Base-by-base conservation (phyloP, 192 early-diverging fungal species). In the Gonapodya prolifera region DNA sequence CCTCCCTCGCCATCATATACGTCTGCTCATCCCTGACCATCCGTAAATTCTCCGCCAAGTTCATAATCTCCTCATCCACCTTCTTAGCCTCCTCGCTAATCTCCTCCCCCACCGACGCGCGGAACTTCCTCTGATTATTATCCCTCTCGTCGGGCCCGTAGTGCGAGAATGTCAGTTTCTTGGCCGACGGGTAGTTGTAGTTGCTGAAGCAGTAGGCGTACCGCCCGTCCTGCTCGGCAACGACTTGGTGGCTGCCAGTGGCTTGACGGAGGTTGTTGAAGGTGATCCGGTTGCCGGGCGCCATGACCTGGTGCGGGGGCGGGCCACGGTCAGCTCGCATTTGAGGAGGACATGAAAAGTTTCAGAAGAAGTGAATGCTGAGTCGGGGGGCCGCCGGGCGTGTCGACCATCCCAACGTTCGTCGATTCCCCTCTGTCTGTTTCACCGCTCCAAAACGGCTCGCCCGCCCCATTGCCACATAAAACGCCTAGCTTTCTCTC, bases 131-230 rank as follows among this genome's bases (percentile, higher is more conserved):
- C 45, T 8, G n/a, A n/a, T 16, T 69, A 8, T 8, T 69, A n/a
- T n/a, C n/a, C 13, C 45, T 8, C 45, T 69, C 45, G 45, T 85
- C 76, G 17, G 86, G 69, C 34, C 86, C 86, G 36, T 85, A 78
- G 30, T 82, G 82, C 77, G 88, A 88, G 80, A 91, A 92, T 30
- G 85, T 81, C 31, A 93, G 76, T 29, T 76, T 78, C 84, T 91
- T 91, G 1, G 87, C 89, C n/a, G n/a, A n/a, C 33, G 87, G 81
- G n/a, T 86, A 88, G 83, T 89, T 88, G 33, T 83, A 79, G 82
- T 94, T 94, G 79, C 87, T 90, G 82, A 94, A 94, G 83, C 93
- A 94, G 81, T 90, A 92, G 13, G 83, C 84, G 78, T 93, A 86
- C 77, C 84, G 83, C 69, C 93, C 93, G 30, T 83, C 82, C 1